Percentiles rank a stretch among this genome's conserved stretches.
phyloP scores from a whole-genome alignment of 2,329 filamentous ascomycete genomes.

The Capronia epimyces region DNA sequence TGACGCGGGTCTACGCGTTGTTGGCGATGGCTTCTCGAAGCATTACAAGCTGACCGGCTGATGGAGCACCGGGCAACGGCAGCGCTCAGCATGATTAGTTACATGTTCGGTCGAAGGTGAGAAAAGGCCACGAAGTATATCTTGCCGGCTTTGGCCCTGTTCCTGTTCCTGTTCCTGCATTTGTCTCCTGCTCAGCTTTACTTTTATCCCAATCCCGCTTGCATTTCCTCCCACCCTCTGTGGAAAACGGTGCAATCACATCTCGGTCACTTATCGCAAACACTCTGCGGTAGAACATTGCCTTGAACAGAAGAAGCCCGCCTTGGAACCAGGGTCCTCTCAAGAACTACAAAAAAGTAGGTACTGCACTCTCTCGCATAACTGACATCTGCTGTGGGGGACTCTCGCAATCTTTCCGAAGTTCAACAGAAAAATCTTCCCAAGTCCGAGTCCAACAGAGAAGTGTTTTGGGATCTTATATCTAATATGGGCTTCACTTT shows the following conservation, averaged over 20 bases:
- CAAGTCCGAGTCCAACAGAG: no score
- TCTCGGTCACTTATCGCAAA: slow-evolving; percentile 2
- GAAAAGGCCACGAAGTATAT: slow-evolving; percentile 8
- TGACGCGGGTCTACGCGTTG: slow-evolving; percentile 15
- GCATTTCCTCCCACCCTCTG: slow-evolving; percentile 2
- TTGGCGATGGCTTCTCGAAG: not conserved
- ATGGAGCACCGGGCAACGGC: slow-evolving; percentile 9
- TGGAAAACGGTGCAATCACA: slow-evolving; percentile 4
- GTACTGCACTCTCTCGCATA: not conserved
- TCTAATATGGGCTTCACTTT: slow-evolving; percentile 3
- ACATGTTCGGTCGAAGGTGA: slow-evolving; percentile 3
- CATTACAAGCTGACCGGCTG: slow-evolving; percentile 1
- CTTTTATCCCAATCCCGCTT: slow-evolving; percentile 5
- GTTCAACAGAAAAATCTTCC: not conserved
- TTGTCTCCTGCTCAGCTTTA: slow-evolving; percentile 9
- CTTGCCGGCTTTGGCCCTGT: slow-evolving; percentile 4
- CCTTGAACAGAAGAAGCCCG: not conserved
- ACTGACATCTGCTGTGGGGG: not conserved
- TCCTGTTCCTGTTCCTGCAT: slow-evolving; percentile 9
- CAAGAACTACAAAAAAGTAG: not conserved
- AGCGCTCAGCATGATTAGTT: slow-evolving; percentile 1
- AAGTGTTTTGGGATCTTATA: no score
- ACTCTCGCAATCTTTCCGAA: not conserved
- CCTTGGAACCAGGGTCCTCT: not conserved
- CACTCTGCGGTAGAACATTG: not conserved